phyloP scores from a whole-genome alignment of 345 rosid species.

The Citrus cavaleriei region DNA sequence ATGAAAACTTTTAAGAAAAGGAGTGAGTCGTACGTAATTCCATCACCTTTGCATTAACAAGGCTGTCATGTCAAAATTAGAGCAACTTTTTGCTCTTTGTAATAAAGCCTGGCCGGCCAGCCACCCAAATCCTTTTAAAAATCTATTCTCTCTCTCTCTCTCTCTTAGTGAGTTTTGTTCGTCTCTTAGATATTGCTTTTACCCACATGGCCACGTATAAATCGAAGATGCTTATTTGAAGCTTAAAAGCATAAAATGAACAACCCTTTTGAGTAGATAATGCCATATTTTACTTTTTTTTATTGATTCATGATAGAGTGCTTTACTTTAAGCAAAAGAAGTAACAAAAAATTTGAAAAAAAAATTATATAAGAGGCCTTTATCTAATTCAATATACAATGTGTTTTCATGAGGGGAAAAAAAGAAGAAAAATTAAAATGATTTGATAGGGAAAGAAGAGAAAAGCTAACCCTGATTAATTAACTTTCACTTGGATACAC shows the following conservation, averaged over 20 bases:
- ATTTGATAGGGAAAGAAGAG: constrained; percentile 37
- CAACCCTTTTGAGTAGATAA: constrained; percentile 67
- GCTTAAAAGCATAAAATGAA: constrained; percentile 54
- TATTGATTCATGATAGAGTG: constrained; percentile 38
- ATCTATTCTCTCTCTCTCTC: constrained; percentile 11
- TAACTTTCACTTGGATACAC: constrained; percentile 33
- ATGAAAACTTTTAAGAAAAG: constrained; percentile 44
- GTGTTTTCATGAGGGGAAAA: constrained; percentile 11
- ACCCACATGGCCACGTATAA: constrained; percentile 62
- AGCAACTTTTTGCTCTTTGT: constrained; percentile 33
- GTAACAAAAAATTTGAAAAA: constrained; percentile 9
- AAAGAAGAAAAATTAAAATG: constrained; percentile 18
- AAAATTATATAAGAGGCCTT: neutral
- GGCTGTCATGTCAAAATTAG: constrained; percentile 61
- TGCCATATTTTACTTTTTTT: constrained; percentile 60
- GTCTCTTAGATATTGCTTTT: constrained; percentile 33
- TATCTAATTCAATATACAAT: constrained; percentile 20
- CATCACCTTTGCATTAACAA: constrained; percentile 44
- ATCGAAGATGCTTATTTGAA: constrained; percentile 49
- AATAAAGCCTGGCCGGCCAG: constrained; percentile 35
- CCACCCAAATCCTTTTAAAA: neutral
- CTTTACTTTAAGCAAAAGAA: constrained; percentile 49
- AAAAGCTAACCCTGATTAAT: constrained; percentile 20
- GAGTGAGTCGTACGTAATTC: constrained; percentile 48
- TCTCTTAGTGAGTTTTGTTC: constrained; percentile 12